phyloP scores from a whole-genome alignment of 192 early-diverging fungal genomes.

The Spizellomyces punctatus region DNA sequence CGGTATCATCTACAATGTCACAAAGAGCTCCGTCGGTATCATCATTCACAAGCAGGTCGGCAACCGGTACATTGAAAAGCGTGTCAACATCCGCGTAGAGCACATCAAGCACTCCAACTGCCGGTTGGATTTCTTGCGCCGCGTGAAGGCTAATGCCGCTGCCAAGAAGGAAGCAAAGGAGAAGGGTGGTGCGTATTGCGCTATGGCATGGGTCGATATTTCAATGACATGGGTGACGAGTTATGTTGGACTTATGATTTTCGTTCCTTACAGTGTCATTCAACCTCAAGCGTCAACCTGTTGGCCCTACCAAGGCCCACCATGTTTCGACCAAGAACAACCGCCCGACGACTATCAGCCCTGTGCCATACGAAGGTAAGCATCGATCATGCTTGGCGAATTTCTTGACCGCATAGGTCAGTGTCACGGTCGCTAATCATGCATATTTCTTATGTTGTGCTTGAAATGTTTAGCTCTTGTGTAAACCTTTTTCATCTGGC shows the following conservation, averaged over 20 bases:
- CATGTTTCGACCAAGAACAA: conserved; percentile 87
- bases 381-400: too few relatives aligned
- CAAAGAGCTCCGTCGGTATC: conserved; percentile 98
- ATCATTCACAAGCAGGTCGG: conserved; percentile 98
- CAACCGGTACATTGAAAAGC: conserved; percentile 98
- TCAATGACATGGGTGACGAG: not conserved
- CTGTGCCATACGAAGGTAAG: conserved; percentile 87
- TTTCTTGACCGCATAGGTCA: too few relatives aligned
- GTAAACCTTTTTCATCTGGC: too few relatives aligned
- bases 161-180: conserved; percentile 82
- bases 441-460: too few relatives aligned
- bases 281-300: conserved; percentile 90
- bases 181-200: conserved; percentile 58
- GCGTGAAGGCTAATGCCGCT: conserved; percentile 94
- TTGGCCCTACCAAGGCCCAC: conserved; percentile 83
- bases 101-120: conserved; percentile 99
- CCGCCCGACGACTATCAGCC: conserved; percentile 88
- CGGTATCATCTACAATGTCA: conserved; percentile 99
- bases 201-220: too few relatives aligned
- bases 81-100: conserved; percentile 97
- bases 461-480: too few relatives aligned
- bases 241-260: not conserved
- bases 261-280: conserved; percentile 46
- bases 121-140: conserved; percentile 94
- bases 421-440: too few relatives aligned